Evolutionary conservation across 2,329 filamentous ascomycete species (phyloP), one percentile per base, ranked within the genome.

Genomic region (Claviceps sp.): DNA sequence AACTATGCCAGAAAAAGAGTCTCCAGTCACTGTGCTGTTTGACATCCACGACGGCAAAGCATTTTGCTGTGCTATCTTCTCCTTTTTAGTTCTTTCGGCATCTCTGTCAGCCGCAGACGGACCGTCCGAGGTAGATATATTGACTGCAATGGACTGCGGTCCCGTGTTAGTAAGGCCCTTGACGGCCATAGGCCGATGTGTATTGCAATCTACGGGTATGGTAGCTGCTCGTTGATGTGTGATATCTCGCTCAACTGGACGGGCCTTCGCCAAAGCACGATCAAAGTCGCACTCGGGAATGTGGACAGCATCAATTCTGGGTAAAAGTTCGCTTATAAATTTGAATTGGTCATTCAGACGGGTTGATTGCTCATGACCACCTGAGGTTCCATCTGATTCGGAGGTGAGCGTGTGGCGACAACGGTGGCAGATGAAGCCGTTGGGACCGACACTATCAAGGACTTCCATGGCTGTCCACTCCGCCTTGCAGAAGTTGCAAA

Each of bases 391-490:
- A 55, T 87, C 80, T 41, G 81, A 76, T 56, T 85, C 81, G 51
- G 81, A 80, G 0, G 78, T 74, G 24, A 94, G 74, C 2, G 79
- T 68, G 51, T 72, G 73, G 19, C 77, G 74, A 69, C 93, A 98
- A 49, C 83, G 81, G 62, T 90, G 84, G 68, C 93, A 98, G 47
- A 85, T 70, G 64, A 97, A 97, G 0, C 89, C 87, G 47, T 73
- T 68, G 1, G 76, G 74, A 49, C 85, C 82, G 42, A 82, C 75
- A 54, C 79, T 82, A 68, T 95, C 89, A 50, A 97, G 71, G 1
- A 94, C 90, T 59, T 97, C 90, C 68, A 97, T 81, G 57, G 85
- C 80, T 2, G 90, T 95, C 79, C 87, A 98, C 65, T 95, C 86
- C 1, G 86, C 78, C 58, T 84, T 82, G 71, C 93, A 98, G 52